Evolutionary conservation across 2,329 filamentous ascomycete species (phyloP).

Genomic region (Pseudogymnoascus sp.): DNA sequence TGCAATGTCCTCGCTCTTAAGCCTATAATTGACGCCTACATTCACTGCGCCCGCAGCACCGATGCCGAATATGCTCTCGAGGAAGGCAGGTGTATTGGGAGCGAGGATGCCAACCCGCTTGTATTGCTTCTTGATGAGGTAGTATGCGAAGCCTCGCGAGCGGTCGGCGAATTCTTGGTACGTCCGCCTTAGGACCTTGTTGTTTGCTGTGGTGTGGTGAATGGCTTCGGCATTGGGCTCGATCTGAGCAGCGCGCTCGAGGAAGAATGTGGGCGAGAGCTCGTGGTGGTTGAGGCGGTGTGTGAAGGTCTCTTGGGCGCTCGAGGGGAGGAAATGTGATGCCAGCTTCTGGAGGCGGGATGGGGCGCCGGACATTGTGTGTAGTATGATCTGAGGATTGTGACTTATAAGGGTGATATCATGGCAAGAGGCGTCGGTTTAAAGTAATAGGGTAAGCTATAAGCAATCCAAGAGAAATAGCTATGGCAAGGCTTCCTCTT

Average conservation of each 20-base stretch:
- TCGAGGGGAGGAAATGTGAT: slow-evolving; percentile 39
- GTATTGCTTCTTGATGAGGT: slow-evolving; percentile 63
- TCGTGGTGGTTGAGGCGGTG: slow-evolving; percentile 52
- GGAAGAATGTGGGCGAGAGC: slow-evolving; percentile 79
- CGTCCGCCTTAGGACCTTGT: slow-evolving; percentile 61
- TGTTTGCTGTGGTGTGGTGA: slow-evolving; percentile 75
- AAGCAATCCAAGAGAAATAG: neutral
- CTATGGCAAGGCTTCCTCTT: neutral
- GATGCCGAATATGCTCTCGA: slow-evolving; percentile 84
- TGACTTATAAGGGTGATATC: neutral
- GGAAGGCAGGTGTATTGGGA: slow-evolving; percentile 89
- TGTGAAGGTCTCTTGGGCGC: slow-evolving; percentile 22
- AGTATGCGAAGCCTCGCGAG: slow-evolving; percentile 81
- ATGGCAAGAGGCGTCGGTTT: neutral
- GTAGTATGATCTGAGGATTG: neutral
- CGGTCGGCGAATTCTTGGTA: slow-evolving; percentile 82
- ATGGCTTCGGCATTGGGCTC: slow-evolving; percentile 81
- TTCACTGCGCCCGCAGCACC: slow-evolving; percentile 72
- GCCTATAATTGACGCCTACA: slow-evolving; percentile 63
- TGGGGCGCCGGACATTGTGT: slow-evolving; percentile 31
- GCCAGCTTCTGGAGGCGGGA: slow-evolving; percentile 53
- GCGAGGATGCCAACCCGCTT: slow-evolving; percentile 77
- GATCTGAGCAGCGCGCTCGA: slow-evolving; percentile 77
- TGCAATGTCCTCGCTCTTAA: slow-evolving; percentile 76
- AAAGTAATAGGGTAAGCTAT: neutral